Percentiles rank a stretch among this genome's conserved stretches.
phyloP scores from a whole-genome alignment of 768 basidiomycete species.

The Xanthoconium purpureum region DNA sequence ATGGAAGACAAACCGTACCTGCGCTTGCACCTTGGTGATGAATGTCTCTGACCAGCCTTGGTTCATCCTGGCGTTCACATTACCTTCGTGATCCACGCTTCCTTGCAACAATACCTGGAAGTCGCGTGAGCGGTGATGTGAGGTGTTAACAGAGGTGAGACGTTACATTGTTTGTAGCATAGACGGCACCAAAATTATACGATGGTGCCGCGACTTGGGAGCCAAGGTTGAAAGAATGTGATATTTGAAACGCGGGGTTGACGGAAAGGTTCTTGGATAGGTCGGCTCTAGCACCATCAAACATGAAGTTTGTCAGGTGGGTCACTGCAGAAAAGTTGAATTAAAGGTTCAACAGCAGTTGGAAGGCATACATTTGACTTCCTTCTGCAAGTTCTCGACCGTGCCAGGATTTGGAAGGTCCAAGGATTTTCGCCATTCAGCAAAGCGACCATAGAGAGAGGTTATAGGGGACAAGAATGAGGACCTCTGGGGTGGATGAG shows the following conservation, averaged over 20 bases:
- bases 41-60: slow-evolving; percentile 78
- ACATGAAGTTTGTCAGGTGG: slow-evolving; percentile 90
- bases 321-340: slow-evolving; percentile 53
- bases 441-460: slow-evolving; percentile 67
- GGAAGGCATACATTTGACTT: slow-evolving; percentile 71
- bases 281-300: slow-evolving; percentile 97
- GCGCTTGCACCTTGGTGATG: slow-evolving; percentile 83
- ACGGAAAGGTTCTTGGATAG: slow-evolving; percentile 89
- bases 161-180: slow-evolving; percentile 75
- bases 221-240: slow-evolving; percentile 91
- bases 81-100: slow-evolving; percentile 90
- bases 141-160: slow-evolving; percentile 5
- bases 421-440: slow-evolving; percentile 77
- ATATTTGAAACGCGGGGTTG: slow-evolving; percentile 97
- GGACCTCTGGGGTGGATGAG: slow-evolving; percentile 38
- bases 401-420: slow-evolving; percentile 90
- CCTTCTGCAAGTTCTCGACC: slow-evolving; percentile 89
- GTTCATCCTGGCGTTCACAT: slow-evolving; percentile 84
- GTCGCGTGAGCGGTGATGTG: slow-evolving; percentile 17
- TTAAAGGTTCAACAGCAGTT: slow-evolving; percentile 1
- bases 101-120: slow-evolving; percentile 89
- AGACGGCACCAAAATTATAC: slow-evolving; percentile 94
- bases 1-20: slow-evolving; percentile 49
- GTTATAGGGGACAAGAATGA: slow-evolving; percentile 52
- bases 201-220: slow-evolving; percentile 80